phyloP scores from a whole-genome alignment of 495 filamentous ascomycete genomes.

The Penicillium canariense region DNA sequence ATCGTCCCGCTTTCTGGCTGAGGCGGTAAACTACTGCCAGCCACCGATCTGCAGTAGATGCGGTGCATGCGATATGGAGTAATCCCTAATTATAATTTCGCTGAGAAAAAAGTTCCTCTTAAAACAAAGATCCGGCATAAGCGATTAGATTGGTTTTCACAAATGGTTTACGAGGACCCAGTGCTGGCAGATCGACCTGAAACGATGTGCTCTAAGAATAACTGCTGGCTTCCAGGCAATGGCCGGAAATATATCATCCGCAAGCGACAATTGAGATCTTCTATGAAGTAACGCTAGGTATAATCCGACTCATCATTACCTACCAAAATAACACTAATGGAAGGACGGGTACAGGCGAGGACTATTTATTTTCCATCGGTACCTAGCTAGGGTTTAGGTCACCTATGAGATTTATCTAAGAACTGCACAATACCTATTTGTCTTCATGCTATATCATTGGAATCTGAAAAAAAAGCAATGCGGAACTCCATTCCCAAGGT shows the following conservation, averaged over 20 bases:
- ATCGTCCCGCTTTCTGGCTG: slow-evolving; percentile 25
- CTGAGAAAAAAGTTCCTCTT: neutral
- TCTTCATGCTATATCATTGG: neutral
- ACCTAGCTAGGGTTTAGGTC: no score
- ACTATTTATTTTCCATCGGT: no score
- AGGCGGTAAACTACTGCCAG: slow-evolving; percentile 24
- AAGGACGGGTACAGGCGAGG: no score
- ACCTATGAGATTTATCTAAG: no score
- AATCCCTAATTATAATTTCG: neutral
- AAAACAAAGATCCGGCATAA: neutral
- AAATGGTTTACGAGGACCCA: neutral
- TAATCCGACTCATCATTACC: neutral
- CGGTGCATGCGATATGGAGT: neutral
- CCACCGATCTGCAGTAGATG: neutral
- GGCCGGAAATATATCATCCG: slow-evolving; percentile 15
- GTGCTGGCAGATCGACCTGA: neutral
- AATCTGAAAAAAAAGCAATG: slow-evolving; percentile 5
- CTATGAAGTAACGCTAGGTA: neutral
- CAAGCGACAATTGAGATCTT: neutral
- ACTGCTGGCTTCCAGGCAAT: slow-evolving; percentile 12
- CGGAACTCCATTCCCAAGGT: slow-evolving; percentile 26
- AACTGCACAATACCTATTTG: neutral
- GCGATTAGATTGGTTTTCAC: neutral
- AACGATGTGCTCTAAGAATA: slow-evolving; percentile 18
- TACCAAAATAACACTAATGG: no score